These are phyloP conservation scores for Saccharata proteae DNA, from an alignment of 2,329 filamentous ascomycete genomes.

Conservation along the genomic window DNA sequence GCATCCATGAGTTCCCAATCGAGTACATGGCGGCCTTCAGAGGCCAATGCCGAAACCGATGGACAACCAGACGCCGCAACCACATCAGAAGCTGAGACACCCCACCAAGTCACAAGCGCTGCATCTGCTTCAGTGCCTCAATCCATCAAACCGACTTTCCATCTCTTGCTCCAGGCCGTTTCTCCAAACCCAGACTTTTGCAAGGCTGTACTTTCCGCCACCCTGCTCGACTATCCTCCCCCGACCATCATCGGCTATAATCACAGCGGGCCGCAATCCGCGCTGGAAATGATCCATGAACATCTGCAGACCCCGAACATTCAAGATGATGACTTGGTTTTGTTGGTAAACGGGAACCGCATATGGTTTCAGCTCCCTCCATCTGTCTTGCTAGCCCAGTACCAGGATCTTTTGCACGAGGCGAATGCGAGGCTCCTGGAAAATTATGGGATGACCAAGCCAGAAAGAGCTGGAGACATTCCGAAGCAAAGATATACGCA, in stretches of 20 bases:
- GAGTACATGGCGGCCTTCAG: too few species aligned
- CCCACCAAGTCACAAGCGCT: too few species aligned
- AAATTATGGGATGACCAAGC: conserved; percentile 32
- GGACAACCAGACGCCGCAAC: too few species aligned
- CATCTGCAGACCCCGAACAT: conserved; percentile 39
- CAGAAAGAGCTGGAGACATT: conserved; percentile 7
- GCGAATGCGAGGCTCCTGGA: conserved; percentile 41
- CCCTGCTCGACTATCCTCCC: conserved; percentile 47
- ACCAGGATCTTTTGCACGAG: conserved; percentile 42
- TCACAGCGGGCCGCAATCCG: too few species aligned
- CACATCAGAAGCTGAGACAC: too few species aligned
- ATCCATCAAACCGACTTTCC: conserved; percentile 34
- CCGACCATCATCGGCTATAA: conserved; percentile 41
- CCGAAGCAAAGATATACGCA: conserved; percentile 30
- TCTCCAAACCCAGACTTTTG: conserved; percentile 41
- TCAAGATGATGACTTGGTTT: conserved; percentile 47
- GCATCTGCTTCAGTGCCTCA: too few species aligned
- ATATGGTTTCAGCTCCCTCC: conserved; percentile 54
- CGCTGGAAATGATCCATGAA: conserved; percentile 33
- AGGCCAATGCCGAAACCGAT: too few species aligned
- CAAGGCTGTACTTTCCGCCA: conserved; percentile 44
- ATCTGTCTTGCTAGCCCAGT: conserved; percentile 50
- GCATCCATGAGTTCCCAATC: too few species aligned
- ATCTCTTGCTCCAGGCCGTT: conserved; percentile 42
- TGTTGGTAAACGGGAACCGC: conserved; percentile 53